Conservation (phyloP, 2,329 filamentous ascomycete species). For the Pestalotiopsis fici region DNA sequence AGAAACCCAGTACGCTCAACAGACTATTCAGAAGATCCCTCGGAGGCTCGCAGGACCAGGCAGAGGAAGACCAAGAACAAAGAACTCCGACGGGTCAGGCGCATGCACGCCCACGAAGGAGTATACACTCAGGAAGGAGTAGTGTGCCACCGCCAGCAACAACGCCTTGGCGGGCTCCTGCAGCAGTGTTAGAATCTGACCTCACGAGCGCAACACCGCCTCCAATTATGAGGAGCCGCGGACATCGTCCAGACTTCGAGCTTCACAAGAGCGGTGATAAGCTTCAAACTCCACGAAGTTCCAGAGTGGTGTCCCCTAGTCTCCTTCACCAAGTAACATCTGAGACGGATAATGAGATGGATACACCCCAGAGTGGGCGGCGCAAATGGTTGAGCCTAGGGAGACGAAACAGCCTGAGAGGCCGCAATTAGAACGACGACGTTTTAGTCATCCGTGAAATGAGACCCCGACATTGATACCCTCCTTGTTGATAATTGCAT, state of each 20-base stretch:
- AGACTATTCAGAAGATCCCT: slow-evolving; percentile 53
- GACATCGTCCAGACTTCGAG: slow-evolving; percentile 9
- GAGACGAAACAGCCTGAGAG: slow-evolving; percentile 24
- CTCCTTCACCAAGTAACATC: not conserved
- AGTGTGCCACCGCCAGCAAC: slow-evolving; percentile 30
- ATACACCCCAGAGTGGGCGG: slow-evolving; percentile 13
- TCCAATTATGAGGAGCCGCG: slow-evolving; percentile 51
- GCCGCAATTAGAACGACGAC: slow-evolving; percentile 18
- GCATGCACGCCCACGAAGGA: slow-evolving; percentile 10
- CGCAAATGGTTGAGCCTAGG: slow-evolving; percentile 31
- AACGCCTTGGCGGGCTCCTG: slow-evolving; percentile 34
- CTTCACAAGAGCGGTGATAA: slow-evolving; percentile 5
- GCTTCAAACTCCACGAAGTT: not conserved
- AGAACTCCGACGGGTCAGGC: slow-evolving; percentile 16
- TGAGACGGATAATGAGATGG: not conserved
- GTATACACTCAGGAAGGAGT: slow-evolving; percentile 19
- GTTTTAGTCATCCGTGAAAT: not conserved
- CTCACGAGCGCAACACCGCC: slow-evolving; percentile 54
- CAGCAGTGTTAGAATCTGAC: slow-evolving; percentile 44
- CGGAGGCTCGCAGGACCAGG: slow-evolving; percentile 32
- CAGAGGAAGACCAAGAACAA: slow-evolving; percentile 14
- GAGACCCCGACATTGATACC: not conserved
- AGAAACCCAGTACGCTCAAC: slow-evolving; percentile 39
- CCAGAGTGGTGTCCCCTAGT: not conserved
- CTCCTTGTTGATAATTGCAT: not conserved